Percentiles rank a stretch among this genome's conserved stretches.
These are phyloP conservation scores for Neurospora crassa DNA, from an alignment of 2,329 filamentous ascomycete genomes.

Conservation along the genomic window DNA sequence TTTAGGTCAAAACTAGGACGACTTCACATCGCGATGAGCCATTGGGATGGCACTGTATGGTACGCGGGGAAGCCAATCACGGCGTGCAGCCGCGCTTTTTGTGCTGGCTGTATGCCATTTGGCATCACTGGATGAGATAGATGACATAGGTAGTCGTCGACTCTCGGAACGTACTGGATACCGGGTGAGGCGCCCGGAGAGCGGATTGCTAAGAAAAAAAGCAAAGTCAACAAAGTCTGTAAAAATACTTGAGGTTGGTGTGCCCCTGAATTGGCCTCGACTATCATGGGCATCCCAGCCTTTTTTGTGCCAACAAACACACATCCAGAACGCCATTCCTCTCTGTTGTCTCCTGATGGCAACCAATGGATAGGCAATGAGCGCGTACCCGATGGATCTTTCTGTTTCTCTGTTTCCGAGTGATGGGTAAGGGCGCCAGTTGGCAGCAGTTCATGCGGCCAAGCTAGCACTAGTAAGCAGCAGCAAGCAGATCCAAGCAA, in stretches of 20 bases:
- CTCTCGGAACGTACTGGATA: not conserved
- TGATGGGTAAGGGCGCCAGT: not conserved
- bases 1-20: constrained; percentile 17
- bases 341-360: not conserved
- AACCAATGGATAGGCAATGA: not conserved
- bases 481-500: not conserved
- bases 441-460: not conserved
- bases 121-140: constrained; percentile 17
- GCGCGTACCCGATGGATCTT: not conserved
- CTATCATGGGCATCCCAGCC: not conserved
- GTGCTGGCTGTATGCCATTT: constrained; percentile 17
- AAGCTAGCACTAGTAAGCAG: not conserved
- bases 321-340: not conserved
- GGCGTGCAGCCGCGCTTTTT: constrained; percentile 10
- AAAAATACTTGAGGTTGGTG: not conserved
- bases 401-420: not conserved
- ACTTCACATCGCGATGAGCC: not conserved
- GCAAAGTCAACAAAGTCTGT: not conserved
- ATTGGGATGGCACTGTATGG: no score
- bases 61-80: no score
- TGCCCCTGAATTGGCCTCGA: not conserved
- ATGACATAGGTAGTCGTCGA: not conserved
- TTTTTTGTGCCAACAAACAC: not conserved
- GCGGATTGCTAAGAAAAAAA: not conserved
- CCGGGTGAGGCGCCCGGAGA: not conserved